Percentiles rank a stretch among this genome's conserved stretches.
Evolutionary conservation across 306 rosid genomes (phyloP).

Genomic region (Lathyrus tuberosus): DNA sequence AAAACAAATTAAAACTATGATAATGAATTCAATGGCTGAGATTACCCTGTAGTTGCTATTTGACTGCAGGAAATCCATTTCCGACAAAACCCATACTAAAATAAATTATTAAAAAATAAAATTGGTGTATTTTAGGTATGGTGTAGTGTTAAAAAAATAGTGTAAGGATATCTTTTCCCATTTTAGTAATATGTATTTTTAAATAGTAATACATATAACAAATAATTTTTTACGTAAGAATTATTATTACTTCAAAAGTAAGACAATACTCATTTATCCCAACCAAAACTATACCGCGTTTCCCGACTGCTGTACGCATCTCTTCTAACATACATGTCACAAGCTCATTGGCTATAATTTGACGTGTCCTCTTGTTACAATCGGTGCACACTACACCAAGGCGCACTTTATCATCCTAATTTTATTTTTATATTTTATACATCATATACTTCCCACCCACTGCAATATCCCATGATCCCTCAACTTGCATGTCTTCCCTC

Average conservation of each 20-base stretch:
- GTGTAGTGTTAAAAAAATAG: too few relatives aligned
- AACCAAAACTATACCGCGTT: background rate
- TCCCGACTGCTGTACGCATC: background rate
- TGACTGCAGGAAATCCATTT: too few relatives aligned
- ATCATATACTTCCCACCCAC: slow-evolving; percentile 30
- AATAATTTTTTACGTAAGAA: background rate
- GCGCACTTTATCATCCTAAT: slow-evolving; percentile 27
- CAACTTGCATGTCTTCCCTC: slow-evolving; percentile 30
- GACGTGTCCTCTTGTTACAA: slow-evolving; percentile 41
- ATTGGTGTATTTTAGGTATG: too few relatives aligned
- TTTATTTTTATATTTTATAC: background rate
- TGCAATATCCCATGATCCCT: slow-evolving; percentile 31
- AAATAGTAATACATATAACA: too few relatives aligned
- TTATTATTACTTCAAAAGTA: background rate
- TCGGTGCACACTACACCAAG: background rate
- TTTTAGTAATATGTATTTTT: too few relatives aligned
- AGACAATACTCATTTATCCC: background rate
- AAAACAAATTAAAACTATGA: too few relatives aligned
- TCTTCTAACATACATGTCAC: slow-evolving; percentile 23
- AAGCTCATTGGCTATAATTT: background rate
- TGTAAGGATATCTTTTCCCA: too few relatives aligned
- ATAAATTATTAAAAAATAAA: too few relatives aligned
- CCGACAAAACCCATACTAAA: too few relatives aligned
- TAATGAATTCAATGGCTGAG: too few relatives aligned
- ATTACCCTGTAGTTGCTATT: too few relatives aligned